A percentile compares a stretch with the other conserved stretches of the same genome.
Evolutionary conservation across 2,329 filamentous ascomycete genomes (phyloP).

Genomic region (Aspergillus ustus): DNA sequence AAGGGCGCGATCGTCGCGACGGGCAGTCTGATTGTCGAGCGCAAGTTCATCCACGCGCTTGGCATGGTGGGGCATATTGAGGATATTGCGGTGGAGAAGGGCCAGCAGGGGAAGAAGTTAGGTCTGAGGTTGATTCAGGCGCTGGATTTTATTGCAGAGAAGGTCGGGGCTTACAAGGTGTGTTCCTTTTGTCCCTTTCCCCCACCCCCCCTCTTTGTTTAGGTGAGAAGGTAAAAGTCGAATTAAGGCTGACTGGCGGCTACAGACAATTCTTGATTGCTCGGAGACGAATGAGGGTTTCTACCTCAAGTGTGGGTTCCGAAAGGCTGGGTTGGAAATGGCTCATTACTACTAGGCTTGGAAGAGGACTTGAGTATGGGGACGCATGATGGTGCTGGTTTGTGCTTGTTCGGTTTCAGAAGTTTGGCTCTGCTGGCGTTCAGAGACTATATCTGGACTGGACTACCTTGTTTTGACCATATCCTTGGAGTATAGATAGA

Average conservation of each 20-base stretch:
- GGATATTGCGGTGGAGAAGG: conserved; percentile 92
- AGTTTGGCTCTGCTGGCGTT: conserved; percentile 12
- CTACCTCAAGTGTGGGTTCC: conserved; percentile 97
- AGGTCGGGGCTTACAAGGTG: conserved; percentile 91
- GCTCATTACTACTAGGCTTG: conserved; percentile 75
- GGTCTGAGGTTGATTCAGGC: conserved; percentile 92
- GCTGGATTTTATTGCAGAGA: conserved; percentile 82
- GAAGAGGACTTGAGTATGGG: not conserved
- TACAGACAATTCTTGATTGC: conserved; percentile 88
- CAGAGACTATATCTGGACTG: not conserved
- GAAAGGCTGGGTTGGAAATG: conserved; percentile 92
- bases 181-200: conserved; percentile 19
- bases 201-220: no score
- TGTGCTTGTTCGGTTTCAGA: not conserved
- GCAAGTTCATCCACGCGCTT: conserved; percentile 66
- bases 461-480: not conserved
- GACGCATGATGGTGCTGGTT: not conserved
- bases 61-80: conserved; percentile 87
- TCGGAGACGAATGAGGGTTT: conserved; percentile 96
- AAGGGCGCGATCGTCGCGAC: conserved; percentile 79
- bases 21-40: conserved; percentile 86
- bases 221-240: not conserved
- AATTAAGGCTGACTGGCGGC: conserved; percentile 17
- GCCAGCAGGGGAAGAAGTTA: conserved; percentile 97
- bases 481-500: conserved; percentile 6